Percentiles rank a stretch among this genome's conserved stretches.
These are phyloP conservation scores for Termitomyces sp. DNA, from an alignment of 768 basidiomycete genomes.

Conservation along the genomic window DNA sequence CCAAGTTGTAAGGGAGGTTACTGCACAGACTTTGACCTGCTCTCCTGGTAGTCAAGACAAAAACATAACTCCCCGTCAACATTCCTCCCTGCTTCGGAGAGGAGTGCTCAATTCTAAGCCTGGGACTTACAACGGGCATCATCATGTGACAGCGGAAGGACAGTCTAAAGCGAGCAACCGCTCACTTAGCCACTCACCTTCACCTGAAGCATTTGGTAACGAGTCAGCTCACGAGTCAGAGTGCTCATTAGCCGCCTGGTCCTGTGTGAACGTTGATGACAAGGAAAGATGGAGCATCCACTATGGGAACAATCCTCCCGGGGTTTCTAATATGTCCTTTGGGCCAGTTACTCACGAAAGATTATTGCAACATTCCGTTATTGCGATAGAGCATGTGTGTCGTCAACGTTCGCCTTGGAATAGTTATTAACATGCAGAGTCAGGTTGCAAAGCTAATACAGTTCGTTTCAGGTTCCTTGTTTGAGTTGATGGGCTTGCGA, in stretches of 20 bases:
- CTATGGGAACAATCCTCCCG: slow-evolving; percentile 29
- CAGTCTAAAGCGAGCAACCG: not conserved
- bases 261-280: not conserved
- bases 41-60: slow-evolving; percentile 10
- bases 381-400: slow-evolving; percentile 5
- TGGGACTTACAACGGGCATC: not conserved
- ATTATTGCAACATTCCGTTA: slow-evolving; percentile 3
- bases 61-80: slow-evolving; percentile 19
- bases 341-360: slow-evolving; percentile 18
- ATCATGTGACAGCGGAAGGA: not conserved
- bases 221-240: slow-evolving; percentile 6
- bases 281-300: slow-evolving; percentile 34
- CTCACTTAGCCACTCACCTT: not conserved
- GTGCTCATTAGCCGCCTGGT: not conserved
- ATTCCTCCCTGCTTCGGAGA: not conserved
- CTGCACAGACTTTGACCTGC: not conserved
- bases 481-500: not conserved
- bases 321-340: slow-evolving; percentile 22
- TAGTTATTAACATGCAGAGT: not conserved
- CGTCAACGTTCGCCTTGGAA: not conserved
- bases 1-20: slow-evolving; percentile 19
- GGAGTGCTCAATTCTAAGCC: not conserved
- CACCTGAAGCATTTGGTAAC: not conserved
- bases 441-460: slow-evolving; percentile 20
- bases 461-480: slow-evolving; percentile 13